Base-by-base conservation (phyloP, 176 grass and related monocot genomes). In the Cenchrus fungigraminus region DNA sequence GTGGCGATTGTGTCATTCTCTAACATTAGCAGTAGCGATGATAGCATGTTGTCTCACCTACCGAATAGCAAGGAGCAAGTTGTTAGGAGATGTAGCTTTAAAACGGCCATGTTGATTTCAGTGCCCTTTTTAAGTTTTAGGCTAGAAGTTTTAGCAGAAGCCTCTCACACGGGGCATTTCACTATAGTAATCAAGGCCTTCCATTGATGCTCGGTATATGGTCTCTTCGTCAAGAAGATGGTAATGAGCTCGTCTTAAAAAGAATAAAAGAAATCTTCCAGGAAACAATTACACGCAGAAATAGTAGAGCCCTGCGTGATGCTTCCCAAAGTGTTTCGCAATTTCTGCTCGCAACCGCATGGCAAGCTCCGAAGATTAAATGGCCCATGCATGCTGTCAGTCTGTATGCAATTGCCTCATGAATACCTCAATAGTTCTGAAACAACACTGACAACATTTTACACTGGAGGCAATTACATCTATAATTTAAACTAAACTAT, bases 401-500 rank as follows among this genome's bases (percentile, higher is more conserved):
- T 4, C 45, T 46, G 45, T 46, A 46, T 8, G 45, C 45, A 46
- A 46, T 46, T 46, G 45, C 0, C 45, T 46, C 45, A 9, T 46
- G 37, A 40, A 40, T 40, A 40, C 37, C 37, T 40, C 3, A 40
- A 40, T 40, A 8, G 14, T 3, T 61, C 40, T 15, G 77, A 82
- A 75, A 51, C 12, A 2, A 84, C 17, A 52, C 10, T 43, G 34
- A 1, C 4, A 67, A 46, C 61, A 68, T 67, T 76, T 47, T 65
- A 10, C 31, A 25, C 22, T 15, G 19, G n/a, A 46, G 61, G 46
- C 2, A 45, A 46, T 59, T 85, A 70, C 37, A 85, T 60, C n/a
- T 83, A 7, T 22, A 78, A 71, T 12, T 79, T 84, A 64, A 57
- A 85, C 43, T 71, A 61, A 37, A 67, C 29, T 28, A 60, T 46